Conservation (phyloP, 2,329 filamentous ascomycete species). For the Aspergillus chevalieri region DNA sequence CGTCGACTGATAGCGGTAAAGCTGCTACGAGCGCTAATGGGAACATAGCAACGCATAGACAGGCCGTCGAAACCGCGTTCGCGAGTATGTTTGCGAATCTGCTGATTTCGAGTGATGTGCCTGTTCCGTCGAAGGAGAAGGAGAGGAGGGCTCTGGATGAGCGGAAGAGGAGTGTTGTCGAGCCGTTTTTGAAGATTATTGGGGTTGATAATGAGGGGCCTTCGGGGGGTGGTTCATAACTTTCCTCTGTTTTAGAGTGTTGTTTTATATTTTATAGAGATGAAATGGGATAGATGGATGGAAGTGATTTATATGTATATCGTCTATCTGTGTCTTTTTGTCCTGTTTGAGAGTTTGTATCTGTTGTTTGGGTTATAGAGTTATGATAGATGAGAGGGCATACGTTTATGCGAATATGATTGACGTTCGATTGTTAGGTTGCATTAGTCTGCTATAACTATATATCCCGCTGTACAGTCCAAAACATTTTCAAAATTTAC, state of each 20-base stretch:
- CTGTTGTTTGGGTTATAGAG: too few species aligned
- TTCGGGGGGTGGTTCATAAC: conserved; percentile 18
- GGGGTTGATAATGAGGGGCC: conserved; percentile 29
- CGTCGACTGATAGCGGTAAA: background rate
- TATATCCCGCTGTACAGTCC: too few species aligned
- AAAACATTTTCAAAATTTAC: too few species aligned
- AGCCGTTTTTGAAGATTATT: conserved; percentile 57
- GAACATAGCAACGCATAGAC: conserved; percentile 49
- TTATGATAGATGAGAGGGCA: too few species aligned
- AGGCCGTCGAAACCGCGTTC: conserved; percentile 55
- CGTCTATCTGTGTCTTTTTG: too few species aligned
- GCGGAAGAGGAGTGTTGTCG: conserved; percentile 60
- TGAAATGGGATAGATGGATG: background rate
- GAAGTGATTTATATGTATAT: too few species aligned
- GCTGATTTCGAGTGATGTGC: conserved; percentile 50
- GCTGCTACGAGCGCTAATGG: conserved; percentile 17
- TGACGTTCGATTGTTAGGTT: too few species aligned
- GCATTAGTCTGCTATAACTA: too few species aligned
- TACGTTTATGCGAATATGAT: too few species aligned
- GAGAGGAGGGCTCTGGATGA: conserved; percentile 58
- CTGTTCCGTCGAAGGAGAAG: conserved; percentile 44
- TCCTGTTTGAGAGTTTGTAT: too few species aligned
- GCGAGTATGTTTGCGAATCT: conserved; percentile 60
- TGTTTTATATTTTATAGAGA: background rate
- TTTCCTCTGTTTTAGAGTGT: background rate